A percentile compares a stretch with the other conserved stretches of the same genome.
These are phyloP conservation scores for Geoglossum cookeanum DNA, from an alignment of 2,329 filamentous ascomycete species.

Conservation along the genomic window DNA sequence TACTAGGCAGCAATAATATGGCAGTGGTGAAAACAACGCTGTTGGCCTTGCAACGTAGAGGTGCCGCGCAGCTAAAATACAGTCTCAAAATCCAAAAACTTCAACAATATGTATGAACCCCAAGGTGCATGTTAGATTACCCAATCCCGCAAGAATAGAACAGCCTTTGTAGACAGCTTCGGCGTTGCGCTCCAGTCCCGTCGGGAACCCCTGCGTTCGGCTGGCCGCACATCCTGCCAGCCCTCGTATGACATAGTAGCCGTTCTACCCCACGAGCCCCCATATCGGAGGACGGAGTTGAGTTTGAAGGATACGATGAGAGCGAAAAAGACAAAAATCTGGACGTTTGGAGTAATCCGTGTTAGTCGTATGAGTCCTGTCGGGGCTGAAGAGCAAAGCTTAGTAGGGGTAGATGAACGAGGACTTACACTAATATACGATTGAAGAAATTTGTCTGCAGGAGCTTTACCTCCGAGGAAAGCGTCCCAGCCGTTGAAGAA, in stretches of 20 bases:
- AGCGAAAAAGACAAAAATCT: constrained; percentile 21
- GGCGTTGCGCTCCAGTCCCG: background rate
- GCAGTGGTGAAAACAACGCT: too few species aligned
- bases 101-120: too few species aligned
- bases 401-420: background rate
- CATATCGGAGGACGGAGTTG: constrained; percentile 18
- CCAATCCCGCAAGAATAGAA: background rate
- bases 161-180: background rate
- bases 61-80: too few species aligned
- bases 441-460: constrained; percentile 19
- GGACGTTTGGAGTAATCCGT: background rate
- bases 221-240: constrained; percentile 18
- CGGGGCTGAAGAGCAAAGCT: too few species aligned
- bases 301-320: constrained; percentile 22
- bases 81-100: too few species aligned
- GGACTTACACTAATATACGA: background rate
- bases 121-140: background rate
- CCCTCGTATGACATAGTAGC: constrained; percentile 12
- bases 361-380: background rate
- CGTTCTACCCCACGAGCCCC: constrained; percentile 21
- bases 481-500: constrained; percentile 20
- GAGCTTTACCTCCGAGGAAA: constrained; percentile 19
- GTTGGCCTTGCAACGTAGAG: too few species aligned
- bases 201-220: constrained; percentile 17
- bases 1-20: too few species aligned